Evolutionary conservation across 2,329 filamentous ascomycete genomes (phyloP).

Genomic region (Diaporthe batatas): DNA sequence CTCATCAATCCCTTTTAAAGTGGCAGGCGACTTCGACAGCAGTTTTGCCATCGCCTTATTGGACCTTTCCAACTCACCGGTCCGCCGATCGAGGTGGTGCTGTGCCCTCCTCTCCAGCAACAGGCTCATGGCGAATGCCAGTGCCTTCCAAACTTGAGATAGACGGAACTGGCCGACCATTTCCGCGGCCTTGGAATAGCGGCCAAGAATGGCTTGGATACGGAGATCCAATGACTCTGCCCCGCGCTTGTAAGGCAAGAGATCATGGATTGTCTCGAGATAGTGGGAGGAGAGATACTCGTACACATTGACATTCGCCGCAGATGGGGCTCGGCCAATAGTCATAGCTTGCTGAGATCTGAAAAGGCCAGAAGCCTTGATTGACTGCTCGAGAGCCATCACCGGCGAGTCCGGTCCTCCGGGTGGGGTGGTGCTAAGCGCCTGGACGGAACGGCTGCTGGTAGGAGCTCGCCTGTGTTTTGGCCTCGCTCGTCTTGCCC

Average conservation of each 20-base stretch:
- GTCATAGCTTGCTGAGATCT: slow-evolving; percentile 74
- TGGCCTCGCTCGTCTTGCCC: slow-evolving; percentile 56
- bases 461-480: slow-evolving; percentile 59
- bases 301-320: slow-evolving; percentile 65
- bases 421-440: slow-evolving; percentile 69
- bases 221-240: slow-evolving; percentile 59
- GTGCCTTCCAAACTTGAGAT: slow-evolving; percentile 74
- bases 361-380: slow-evolving; percentile 69
- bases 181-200: slow-evolving; percentile 71
- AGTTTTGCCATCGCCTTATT: slow-evolving; percentile 43
- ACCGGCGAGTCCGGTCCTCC: slow-evolving; percentile 58
- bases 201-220: slow-evolving; percentile 65
- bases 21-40: slow-evolving; percentile 36
- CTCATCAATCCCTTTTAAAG: not conserved
- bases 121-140: slow-evolving; percentile 68
- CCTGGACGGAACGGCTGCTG: slow-evolving; percentile 58
- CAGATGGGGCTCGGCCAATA: slow-evolving; percentile 66
- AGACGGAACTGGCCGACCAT: slow-evolving; percentile 68
- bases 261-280: slow-evolving; percentile 64
- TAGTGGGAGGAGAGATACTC: slow-evolving; percentile 70
- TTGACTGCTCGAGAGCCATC: slow-evolving; percentile 69
- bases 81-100: slow-evolving; percentile 67
- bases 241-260: slow-evolving; percentile 59
- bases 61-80: slow-evolving; percentile 52
- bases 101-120: slow-evolving; percentile 68